Percentiles rank a stretch among this genome's conserved stretches.
Conservation (phyloP, 495 filamentous ascomycete species). For the Hypoxylon subgilvum region DNA sequence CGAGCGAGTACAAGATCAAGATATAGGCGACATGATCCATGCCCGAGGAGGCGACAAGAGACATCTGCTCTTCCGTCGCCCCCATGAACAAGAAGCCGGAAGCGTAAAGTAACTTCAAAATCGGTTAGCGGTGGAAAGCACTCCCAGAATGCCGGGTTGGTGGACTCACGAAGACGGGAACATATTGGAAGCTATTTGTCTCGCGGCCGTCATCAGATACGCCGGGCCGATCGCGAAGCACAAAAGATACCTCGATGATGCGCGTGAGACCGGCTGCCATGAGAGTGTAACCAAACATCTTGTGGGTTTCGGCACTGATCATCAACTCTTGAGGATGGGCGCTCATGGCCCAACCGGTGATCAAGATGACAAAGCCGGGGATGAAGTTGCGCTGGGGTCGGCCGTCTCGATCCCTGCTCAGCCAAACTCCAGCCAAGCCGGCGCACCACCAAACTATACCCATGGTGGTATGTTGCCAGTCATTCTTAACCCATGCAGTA, state of each 20-base stretch:
- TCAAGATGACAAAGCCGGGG: constrained; percentile 83
- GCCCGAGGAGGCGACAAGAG: constrained; percentile 68
- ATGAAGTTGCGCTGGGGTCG: constrained; percentile 89
- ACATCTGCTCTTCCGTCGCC: constrained; percentile 95
- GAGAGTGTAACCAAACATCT: constrained; percentile 91
- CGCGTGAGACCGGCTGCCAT: constrained; percentile 86
- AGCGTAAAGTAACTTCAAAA: constrained; percentile 79
- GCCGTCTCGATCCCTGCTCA: constrained; percentile 82
- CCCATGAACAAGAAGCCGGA: constrained; percentile 98
- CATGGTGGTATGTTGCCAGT: constrained; percentile 97
- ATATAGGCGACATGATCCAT: constrained; percentile 91
- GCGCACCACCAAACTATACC: constrained; percentile 97
- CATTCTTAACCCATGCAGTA: constrained; percentile 84
- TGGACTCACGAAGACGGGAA: constrained; percentile 81
- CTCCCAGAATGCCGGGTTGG: neutral
- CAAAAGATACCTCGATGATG: constrained; percentile 90
- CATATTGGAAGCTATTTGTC: constrained; percentile 87
- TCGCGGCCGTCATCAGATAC: constrained; percentile 61
- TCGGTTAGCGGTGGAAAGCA: constrained; percentile 8
- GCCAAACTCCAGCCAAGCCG: constrained; percentile 88
- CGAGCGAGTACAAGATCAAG: constrained; percentile 85
- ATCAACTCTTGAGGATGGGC: constrained; percentile 81
- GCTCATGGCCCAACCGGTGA: constrained; percentile 96
- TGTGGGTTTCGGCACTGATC: constrained; percentile 87
- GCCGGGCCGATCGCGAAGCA: constrained; percentile 72